A percentile compares a stretch with the other conserved stretches of the same genome.
Evolutionary conservation across 257 asterid genomes (phyloP).

Genomic region (Scutellaria barbata): DNA sequence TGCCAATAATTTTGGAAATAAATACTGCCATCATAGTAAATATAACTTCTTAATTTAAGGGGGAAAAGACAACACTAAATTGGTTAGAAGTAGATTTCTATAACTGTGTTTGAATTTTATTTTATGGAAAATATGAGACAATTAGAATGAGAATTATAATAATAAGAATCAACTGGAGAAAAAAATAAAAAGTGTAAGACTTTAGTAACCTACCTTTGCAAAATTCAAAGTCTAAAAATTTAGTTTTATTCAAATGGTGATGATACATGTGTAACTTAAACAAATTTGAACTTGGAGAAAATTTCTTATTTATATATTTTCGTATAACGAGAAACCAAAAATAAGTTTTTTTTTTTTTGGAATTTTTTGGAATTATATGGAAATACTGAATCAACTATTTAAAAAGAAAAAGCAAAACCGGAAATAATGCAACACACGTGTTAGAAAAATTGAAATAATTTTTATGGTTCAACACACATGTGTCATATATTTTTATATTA

Average conservation of each 20-base stretch:
- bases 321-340: too few relatives aligned
- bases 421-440: neutral
- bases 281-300: neutral
- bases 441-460: too few relatives aligned
- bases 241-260: neutral
- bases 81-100: neutral
- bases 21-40: neutral
- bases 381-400: neutral
- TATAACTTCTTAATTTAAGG: neutral
- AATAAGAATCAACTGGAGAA: neutral
- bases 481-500: too few relatives aligned
- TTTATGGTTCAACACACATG: too few relatives aligned
- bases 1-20: neutral
- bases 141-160: neutral
- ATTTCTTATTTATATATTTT: neutral
- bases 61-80: neutral
- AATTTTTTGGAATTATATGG: neutral
- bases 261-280: neutral
- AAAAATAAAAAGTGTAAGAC: neutral
- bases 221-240: slow-evolving; percentile 23
- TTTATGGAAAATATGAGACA: neutral
- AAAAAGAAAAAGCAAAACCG: neutral
- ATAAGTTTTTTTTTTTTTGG: neutral
- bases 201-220: neutral
- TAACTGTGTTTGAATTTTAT: neutral